A percentile compares a stretch with the other conserved stretches of the same genome.
These are phyloP conservation scores for Fusarium torulosum DNA, from an alignment of 2,329 filamentous ascomycete species.

Conservation along the genomic window DNA sequence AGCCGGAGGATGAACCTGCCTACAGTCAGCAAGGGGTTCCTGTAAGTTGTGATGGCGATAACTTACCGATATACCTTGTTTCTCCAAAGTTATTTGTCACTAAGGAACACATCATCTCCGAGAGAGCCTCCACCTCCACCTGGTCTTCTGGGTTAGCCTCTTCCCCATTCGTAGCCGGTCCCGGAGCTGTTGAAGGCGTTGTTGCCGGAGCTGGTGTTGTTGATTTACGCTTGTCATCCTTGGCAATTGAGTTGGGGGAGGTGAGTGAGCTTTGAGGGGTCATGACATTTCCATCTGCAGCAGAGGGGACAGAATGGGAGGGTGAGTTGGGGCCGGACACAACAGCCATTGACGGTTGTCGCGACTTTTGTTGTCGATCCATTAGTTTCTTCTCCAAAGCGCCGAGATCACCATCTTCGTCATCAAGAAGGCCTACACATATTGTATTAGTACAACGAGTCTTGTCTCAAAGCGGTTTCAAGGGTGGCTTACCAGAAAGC, in stretches of 20 bases:
- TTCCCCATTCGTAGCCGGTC: conserved; percentile 18
- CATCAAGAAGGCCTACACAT: conserved; percentile 77
- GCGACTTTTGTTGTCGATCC: conserved; percentile 67
- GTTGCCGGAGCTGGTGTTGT: conserved; percentile 37
- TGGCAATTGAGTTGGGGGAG: conserved; percentile 62
- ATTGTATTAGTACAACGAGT: conserved; percentile 17
- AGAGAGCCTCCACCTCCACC: conserved; percentile 85
- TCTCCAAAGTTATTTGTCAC: conserved; percentile 96
- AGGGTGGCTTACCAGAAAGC: conserved; percentile 72
- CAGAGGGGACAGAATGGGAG: conserved; percentile 57
- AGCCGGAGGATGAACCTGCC: conserved; percentile 91
- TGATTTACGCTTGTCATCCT: conserved; percentile 52
- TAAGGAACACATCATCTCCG: conserved; percentile 98
- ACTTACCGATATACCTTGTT: conserved; percentile 91
- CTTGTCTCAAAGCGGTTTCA: not conserved
- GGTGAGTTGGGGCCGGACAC: conserved; percentile 66
- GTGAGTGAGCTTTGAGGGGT: conserved; percentile 67
- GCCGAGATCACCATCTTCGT: conserved; percentile 89
- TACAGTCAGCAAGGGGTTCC: conserved; percentile 23
- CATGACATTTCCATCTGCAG: conserved; percentile 56
- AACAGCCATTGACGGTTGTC: conserved; percentile 61
- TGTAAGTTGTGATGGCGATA: not conserved
- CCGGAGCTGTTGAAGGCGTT: conserved; percentile 17
- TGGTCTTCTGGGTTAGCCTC: conserved; percentile 47
- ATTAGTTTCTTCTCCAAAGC: conserved; percentile 83